Percentiles rank a stretch among this genome's conserved stretches.
phyloP scores from a whole-genome alignment of 805 yeast genomes.

The Kodamaea laetipori region DNA sequence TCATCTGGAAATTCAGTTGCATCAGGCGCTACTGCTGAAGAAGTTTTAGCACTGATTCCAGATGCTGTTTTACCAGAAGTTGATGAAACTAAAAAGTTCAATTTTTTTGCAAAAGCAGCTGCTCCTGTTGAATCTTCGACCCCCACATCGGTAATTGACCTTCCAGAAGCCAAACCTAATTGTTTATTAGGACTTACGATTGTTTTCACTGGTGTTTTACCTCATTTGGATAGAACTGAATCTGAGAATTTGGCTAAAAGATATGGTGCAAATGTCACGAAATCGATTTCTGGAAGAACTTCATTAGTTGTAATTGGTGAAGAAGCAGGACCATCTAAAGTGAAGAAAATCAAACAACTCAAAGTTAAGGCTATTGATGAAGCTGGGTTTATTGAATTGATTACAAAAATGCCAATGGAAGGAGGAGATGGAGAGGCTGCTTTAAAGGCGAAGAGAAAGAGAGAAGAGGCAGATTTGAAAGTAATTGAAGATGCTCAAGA shows the following conservation, averaged over 20 bases:
- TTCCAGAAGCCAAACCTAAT: constrained; percentile 83
- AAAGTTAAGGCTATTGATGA: constrained; percentile 82
- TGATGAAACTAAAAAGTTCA: constrained; percentile 57
- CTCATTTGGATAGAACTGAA: constrained; percentile 72
- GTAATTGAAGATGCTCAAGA: constrained; percentile 46
- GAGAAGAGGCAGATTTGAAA: constrained; percentile 63
- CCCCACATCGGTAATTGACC: constrained; percentile 32
- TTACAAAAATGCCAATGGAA: constrained; percentile 80
- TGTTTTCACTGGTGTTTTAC: constrained; percentile 90
- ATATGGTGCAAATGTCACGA: constrained; percentile 90
- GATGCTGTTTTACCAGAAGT: constrained; percentile 70
- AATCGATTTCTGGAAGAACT: constrained; percentile 82
- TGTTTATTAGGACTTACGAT: constrained; percentile 87
- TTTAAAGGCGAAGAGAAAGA: constrained; percentile 65
- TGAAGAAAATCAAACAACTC: constrained; percentile 71
- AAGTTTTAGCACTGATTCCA: constrained; percentile 63
- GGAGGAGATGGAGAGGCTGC: constrained; percentile 90
- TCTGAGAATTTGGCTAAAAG: constrained; percentile 76
- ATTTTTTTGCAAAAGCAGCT: constrained; percentile 45
- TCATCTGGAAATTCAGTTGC: constrained; percentile 15
- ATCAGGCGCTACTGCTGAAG: constrained; percentile 45
- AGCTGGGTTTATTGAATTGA: constrained; percentile 76
- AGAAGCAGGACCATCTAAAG: constrained; percentile 97
- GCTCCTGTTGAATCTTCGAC: constrained; percentile 28
- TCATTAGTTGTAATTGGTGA: constrained; percentile 87